Evolutionary conservation across 2,329 filamentous ascomycete species (phyloP).

Genomic region (Arthrobotrys megalospora): DNA sequence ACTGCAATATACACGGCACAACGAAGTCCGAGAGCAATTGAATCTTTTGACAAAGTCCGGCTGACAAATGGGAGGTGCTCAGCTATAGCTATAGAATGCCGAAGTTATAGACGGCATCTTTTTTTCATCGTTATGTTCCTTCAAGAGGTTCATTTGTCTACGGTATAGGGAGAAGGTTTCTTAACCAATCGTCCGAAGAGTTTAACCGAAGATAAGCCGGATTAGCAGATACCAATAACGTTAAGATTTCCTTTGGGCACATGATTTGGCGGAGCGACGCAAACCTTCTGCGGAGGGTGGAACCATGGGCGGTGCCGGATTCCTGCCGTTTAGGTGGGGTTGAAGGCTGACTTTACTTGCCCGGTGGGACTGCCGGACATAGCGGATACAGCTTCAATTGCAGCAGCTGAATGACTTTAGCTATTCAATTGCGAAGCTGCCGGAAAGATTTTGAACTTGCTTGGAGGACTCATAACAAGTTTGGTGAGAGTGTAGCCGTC

Average conservation of each 20-base stretch:
- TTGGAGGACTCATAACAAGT: neutral
- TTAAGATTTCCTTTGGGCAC: slow-evolving; percentile 18
- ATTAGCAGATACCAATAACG: slow-evolving; percentile 6
- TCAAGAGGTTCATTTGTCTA: neutral
- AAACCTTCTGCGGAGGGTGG: slow-evolving; percentile 1
- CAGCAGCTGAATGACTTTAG: neutral
- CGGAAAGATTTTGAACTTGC: neutral
- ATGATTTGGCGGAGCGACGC: neutral
- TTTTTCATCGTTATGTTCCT: neutral
- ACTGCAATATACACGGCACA: slow-evolving; percentile 1
- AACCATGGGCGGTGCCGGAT: neutral
- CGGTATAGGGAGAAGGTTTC: neutral
- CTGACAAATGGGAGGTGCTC: neutral
- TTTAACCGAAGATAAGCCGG: slow-evolving; percentile 54
- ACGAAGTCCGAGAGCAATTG: slow-evolving; percentile 12
- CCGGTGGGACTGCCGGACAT: too few relatives aligned
- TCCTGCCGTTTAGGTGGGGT: neutral
- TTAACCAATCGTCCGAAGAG: neutral
- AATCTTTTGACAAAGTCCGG: neutral
- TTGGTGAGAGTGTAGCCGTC: neutral
- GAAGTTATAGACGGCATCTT: slow-evolving; percentile 2
- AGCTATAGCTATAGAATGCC: neutral
- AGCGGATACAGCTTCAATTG: neutral
- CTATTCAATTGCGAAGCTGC: neutral
- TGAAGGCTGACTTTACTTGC: neutral